Base-by-base conservation (phyloP, 1,284 basidiomycete species). In the Apiotrichum brassicae region DNA sequence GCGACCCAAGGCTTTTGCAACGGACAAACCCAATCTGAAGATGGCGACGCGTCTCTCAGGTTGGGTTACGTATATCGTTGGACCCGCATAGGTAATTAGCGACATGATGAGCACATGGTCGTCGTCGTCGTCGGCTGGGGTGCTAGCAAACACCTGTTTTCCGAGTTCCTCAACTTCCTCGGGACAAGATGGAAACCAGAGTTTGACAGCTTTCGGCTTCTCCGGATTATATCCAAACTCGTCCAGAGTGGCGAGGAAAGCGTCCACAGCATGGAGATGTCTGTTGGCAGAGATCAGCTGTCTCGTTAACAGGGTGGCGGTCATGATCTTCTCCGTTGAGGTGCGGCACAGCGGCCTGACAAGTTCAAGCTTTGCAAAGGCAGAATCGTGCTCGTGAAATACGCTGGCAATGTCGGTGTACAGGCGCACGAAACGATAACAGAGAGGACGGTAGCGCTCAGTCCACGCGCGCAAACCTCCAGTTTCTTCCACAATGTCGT, bases 81-180 rank as follows among this genome's bases (percentile, higher is more conserved):
- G 53, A 2, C 62, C 64, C 23, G 61, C 64, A 32, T 57, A 58
- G 49, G 57, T 49, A 11, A 66, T 50, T 14, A 66, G 23, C 6
- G 54, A 48, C 48, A 58, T 58, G 25, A 61, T 56, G n/a, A 61
- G 51, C 11, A 54, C 50, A 3, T 49, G 41, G 23, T 57, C 52
- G 14, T 57, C 47, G 16, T 54, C 49, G 18, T 53, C 58, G 14
- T 35, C 34, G n/a, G 26, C 39, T 6, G 39, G 39, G 6, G 25
- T 20, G 39, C 39, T 30, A 11, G 25, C 14, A 6, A 6, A 26
- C 26, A 41, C 30, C 11, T 18, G 18, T 3, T 7, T 26, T 6
- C 26, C 39, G 6, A 41, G 39, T 6, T 18, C 39, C 9, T 52
- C 39, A 6, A 66, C 54, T n/a, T 61, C 58, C 3, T 53, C 47